These are phyloP conservation scores for Pterulicium gracile DNA, from an alignment of 1,284 basidiomycete genomes.

Conservation along the genomic window DNA sequence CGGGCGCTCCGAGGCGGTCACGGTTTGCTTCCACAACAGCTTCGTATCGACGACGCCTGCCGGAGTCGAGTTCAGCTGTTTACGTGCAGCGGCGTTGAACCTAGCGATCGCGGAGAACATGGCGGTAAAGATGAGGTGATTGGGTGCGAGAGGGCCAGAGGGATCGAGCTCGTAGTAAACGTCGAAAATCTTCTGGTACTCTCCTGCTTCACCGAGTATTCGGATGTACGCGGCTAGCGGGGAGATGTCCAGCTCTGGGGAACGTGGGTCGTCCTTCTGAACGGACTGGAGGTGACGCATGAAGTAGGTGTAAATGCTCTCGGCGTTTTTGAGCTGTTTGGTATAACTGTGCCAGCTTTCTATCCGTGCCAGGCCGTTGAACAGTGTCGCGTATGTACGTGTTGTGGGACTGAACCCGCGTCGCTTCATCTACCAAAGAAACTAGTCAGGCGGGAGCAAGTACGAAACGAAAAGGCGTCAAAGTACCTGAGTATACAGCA, in stretches of 20 bases:
- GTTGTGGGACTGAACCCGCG: slow-evolving; percentile 56
- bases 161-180: slow-evolving; percentile 54
- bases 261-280: slow-evolving; percentile 34
- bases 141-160: slow-evolving; percentile 44
- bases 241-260: slow-evolving; percentile 30
- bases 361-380: slow-evolving; percentile 47
- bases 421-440: slow-evolving; percentile 74
- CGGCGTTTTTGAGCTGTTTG: slow-evolving; percentile 49
- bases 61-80: not conserved
- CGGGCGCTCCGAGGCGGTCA: slow-evolving; percentile 34
- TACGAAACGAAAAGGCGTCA: slow-evolving; percentile 2
- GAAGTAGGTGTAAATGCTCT: slow-evolving; percentile 46
- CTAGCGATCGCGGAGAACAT: slow-evolving; percentile 43
- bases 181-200: slow-evolving; percentile 58
- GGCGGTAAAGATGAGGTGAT: slow-evolving; percentile 45
- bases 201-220: slow-evolving; percentile 44
- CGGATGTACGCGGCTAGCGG: slow-evolving; percentile 51
- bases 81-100: slow-evolving; percentile 20
- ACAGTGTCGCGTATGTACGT: slow-evolving; percentile 55
- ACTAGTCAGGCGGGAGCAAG: not conserved
- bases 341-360: slow-evolving; percentile 42
- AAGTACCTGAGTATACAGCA: slow-evolving; percentile 58
- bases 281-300: slow-evolving; percentile 34
- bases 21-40: slow-evolving; percentile 54
- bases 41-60: slow-evolving; percentile 34